phyloP scores from a whole-genome alignment of 2,329 filamentous ascomycete genomes.

The Diaporthe caulivora region DNA sequence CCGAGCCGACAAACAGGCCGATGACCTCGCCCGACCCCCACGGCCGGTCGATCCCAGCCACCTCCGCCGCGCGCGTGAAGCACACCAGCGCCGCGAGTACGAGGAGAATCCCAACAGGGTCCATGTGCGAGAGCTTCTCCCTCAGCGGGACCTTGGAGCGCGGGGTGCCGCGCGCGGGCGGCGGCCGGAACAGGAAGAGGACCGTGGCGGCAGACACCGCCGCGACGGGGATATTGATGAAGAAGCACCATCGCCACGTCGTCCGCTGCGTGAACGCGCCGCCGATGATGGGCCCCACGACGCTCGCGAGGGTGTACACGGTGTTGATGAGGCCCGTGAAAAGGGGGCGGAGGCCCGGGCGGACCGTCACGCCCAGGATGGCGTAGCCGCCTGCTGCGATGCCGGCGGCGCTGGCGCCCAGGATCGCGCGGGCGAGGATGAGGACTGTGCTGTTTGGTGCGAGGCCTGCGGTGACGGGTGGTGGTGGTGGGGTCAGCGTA shows the following conservation, averaged over 20 bases:
- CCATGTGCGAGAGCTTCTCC: conserved; percentile 16
- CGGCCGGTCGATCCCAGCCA: background rate
- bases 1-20: conserved; percentile 9
- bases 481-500: background rate
- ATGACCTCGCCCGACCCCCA: conserved; percentile 15
- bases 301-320: conserved; percentile 50
- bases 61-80: conserved; percentile 7
- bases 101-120: background rate
- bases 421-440: conserved; percentile 54
- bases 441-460: conserved; percentile 44
- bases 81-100: background rate
- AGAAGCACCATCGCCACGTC: conserved; percentile 55
- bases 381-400: conserved; percentile 50
- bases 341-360: conserved; percentile 33
- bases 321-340: conserved; percentile 50
- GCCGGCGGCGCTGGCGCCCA: conserved; percentile 53
- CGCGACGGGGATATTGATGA: conserved; percentile 50
- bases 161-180: background rate
- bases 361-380: conserved; percentile 13
- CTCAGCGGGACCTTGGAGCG: background rate
- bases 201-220: conserved; percentile 42
- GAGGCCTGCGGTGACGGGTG: conserved; percentile 39
- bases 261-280: conserved; percentile 52
- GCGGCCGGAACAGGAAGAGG: conserved; percentile 48
- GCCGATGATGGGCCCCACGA: conserved; percentile 52